Evolutionary conservation across 257 asterid species (phyloP).

Genomic region (Sherardia arvensis): DNA sequence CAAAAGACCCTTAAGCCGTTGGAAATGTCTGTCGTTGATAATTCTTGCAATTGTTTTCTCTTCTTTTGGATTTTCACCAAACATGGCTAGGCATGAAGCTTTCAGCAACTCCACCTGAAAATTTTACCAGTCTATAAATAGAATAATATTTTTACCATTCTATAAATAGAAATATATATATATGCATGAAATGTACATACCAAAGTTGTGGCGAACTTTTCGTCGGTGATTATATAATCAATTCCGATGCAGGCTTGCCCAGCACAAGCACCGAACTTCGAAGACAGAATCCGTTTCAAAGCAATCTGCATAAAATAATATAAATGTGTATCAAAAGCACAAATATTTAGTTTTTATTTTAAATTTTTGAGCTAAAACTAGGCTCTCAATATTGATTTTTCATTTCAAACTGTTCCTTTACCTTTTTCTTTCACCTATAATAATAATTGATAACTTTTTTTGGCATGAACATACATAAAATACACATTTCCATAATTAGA

Average conservation of each 20-base stretch:
- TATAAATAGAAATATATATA: too few relatives aligned
- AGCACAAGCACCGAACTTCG: conserved; percentile 70
- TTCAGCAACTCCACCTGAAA: conserved; percentile 49
- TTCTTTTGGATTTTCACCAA: conserved; percentile 54
- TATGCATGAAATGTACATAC: too few relatives aligned
- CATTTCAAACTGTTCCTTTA: too few relatives aligned
- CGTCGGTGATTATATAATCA: conserved; percentile 62
- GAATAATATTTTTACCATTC: too few relatives aligned
- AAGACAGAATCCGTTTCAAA: conserved; percentile 51
- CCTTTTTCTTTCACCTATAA: too few relatives aligned
- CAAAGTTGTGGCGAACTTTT: conserved; percentile 41
- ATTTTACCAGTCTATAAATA: background rate
- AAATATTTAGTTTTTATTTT: too few relatives aligned
- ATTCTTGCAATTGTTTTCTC: conserved; percentile 37
- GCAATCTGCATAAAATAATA: conserved; percentile 40
- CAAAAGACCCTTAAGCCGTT: conserved; percentile 36
- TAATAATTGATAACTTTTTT: too few relatives aligned
- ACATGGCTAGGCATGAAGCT: conserved; percentile 23
- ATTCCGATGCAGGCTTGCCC: conserved; percentile 80
- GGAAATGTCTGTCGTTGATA: conserved; percentile 40
- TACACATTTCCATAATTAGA: too few relatives aligned
- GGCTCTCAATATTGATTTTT: too few relatives aligned
- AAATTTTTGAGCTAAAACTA: too few relatives aligned
- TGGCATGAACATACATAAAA: too few relatives aligned
- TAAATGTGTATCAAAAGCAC: background rate